phyloP scores from a whole-genome alignment of 768 basidiomycete species.

The Pulveroboletus frians region DNA sequence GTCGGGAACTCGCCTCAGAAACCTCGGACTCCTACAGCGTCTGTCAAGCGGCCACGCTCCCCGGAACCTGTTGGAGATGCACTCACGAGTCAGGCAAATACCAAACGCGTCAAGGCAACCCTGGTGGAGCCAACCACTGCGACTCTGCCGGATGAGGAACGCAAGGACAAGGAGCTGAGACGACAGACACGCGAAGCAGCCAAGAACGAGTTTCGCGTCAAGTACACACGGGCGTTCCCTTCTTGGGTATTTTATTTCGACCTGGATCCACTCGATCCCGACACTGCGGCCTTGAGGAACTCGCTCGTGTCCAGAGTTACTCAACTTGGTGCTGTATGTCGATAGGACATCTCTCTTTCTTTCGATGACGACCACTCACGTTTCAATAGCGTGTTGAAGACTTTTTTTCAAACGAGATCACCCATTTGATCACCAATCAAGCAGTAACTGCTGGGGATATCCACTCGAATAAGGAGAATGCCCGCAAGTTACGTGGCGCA shows the following conservation, averaged over 20 bases:
- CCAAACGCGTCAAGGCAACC: slow-evolving; percentile 44
- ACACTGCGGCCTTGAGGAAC: slow-evolving; percentile 32
- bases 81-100: slow-evolving; percentile 16
- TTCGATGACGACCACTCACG: slow-evolving; percentile 1
- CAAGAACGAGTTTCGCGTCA: slow-evolving; percentile 70
- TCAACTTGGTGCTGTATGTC: slow-evolving; percentile 74
- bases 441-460: slow-evolving; percentile 33
- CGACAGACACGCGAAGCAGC: slow-evolving; percentile 49
- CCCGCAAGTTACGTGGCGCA: slow-evolving; percentile 29
- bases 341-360: background rate
- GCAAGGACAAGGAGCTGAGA: slow-evolving; percentile 45
- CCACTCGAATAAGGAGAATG: slow-evolving; percentile 63
- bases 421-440: slow-evolving; percentile 79
- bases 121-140: slow-evolving; percentile 18
- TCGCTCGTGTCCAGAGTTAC: slow-evolving; percentile 52
- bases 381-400: slow-evolving; percentile 65
- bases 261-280: slow-evolving; percentile 41
- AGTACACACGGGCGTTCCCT: slow-evolving; percentile 84
- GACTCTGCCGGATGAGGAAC: slow-evolving; percentile 31
- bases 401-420: slow-evolving; percentile 84
- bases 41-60: slow-evolving; percentile 46
- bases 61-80: slow-evolving; percentile 41
- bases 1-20: slow-evolving; percentile 33
- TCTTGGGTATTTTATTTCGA: slow-evolving; percentile 85
- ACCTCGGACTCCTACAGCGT: slow-evolving; percentile 30